Conservation (phyloP, 768 basidiomycete genomes). For the Lenzites betulinus region DNA sequence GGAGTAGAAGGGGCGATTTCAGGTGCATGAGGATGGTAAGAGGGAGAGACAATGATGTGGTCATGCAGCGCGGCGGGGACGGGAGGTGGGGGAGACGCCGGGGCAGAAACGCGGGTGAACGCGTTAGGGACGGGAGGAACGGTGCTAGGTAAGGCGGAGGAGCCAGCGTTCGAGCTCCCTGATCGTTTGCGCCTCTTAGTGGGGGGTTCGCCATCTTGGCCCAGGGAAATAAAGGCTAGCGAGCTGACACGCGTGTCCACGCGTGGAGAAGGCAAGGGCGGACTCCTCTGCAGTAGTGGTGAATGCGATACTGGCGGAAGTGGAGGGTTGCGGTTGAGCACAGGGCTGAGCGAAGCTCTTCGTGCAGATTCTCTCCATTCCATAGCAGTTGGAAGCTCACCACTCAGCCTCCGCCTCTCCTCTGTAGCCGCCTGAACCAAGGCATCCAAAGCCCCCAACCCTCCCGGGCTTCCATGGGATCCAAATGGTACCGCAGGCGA, state of each 20-base stretch:
- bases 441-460: constrained; percentile 53
- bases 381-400: constrained; percentile 23
- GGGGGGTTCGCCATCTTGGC: constrained; percentile 22
- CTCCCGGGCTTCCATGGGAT: constrained; percentile 15
- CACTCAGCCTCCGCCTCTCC: constrained; percentile 56
- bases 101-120: neutral
- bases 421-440: constrained; percentile 73
- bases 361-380: constrained; percentile 11
- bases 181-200: constrained; percentile 27
- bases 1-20: neutral
- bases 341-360: constrained; percentile 20
- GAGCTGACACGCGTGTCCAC: constrained; percentile 18
- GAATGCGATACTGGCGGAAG: constrained; percentile 11
- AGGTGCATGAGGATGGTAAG: neutral
- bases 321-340: constrained; percentile 12
- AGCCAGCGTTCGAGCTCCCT: constrained; percentile 1
- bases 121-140: neutral
- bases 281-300: constrained; percentile 11
- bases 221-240: constrained; percentile 11
- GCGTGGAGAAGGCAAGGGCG: constrained; percentile 14
- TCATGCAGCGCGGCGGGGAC: no score
- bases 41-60: neutral
- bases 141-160: neutral
- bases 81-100: neutral
- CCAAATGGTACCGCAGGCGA: constrained; percentile 22